A percentile compares a stretch with the other conserved stretches of the same genome.
phyloP scores from a whole-genome alignment of 73 alveolate genomes.

The Paramecium biaurelia region DNA sequence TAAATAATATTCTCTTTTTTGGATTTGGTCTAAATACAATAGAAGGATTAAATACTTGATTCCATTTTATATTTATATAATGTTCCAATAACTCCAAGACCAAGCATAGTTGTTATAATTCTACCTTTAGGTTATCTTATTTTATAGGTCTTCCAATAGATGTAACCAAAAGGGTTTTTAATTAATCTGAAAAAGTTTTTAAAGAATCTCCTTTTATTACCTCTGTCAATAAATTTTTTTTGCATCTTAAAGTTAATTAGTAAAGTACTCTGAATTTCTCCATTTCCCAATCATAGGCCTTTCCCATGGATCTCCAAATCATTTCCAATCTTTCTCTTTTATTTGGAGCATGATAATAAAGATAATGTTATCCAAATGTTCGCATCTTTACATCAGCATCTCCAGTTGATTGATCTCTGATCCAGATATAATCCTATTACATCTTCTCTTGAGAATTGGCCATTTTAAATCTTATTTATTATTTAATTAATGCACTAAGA shows the following conservation, averaged over 20 bases:
- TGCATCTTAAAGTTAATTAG: constrained; percentile 23
- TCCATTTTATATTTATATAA: constrained; percentile 14
- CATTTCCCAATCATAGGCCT: constrained; percentile 64
- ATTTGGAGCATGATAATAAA: constrained; percentile 61
- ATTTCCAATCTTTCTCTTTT: constrained; percentile 65
- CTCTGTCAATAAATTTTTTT: constrained; percentile 62
- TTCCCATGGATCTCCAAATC: constrained; percentile 68
- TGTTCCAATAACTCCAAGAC: constrained; percentile 55
- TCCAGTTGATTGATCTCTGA: constrained; percentile 54
- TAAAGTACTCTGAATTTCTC: constrained; percentile 62
- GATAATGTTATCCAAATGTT: constrained; percentile 58
- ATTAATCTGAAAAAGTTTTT: constrained; percentile 83
- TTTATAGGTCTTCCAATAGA: constrained; percentile 77
- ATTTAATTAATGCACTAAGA: constrained; percentile 29
- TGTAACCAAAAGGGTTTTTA: constrained; percentile 83
- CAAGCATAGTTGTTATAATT: not conserved
- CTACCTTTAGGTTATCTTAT: constrained; percentile 61
- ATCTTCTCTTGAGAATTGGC: constrained; percentile 58
- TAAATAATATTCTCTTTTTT: constrained; percentile 45
- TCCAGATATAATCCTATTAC: constrained; percentile 64
- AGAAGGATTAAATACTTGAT: not conserved
- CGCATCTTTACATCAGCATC: constrained; percentile 57
- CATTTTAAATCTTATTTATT: constrained; percentile 56
- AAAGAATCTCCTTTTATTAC: constrained; percentile 81
- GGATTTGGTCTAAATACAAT: not conserved